Evolutionary conservation across 148 eudicot species (phyloP).

Genomic region (Rhododendron ferrugineum): DNA sequence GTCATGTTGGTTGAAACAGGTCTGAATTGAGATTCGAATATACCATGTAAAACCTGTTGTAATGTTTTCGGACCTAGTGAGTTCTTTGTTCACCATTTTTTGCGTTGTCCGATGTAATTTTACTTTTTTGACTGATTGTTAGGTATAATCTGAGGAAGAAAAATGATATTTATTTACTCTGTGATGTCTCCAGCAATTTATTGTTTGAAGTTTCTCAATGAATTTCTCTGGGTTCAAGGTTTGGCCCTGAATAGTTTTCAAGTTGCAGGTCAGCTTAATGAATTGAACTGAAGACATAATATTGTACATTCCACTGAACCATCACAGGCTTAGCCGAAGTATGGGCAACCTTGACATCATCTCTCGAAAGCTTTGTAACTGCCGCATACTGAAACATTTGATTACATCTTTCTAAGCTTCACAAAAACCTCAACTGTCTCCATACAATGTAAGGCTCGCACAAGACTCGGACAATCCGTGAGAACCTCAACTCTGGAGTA

Average conservation of each 20-base stretch:
- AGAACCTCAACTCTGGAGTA: no score
- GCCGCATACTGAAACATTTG: no score
- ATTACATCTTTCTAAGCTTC: no score
- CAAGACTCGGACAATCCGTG: no score
- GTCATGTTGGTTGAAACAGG: background rate
- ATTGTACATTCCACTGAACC: no score
- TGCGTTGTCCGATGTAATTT: slow-evolving; percentile 8
- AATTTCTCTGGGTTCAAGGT: background rate
- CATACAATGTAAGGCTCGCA: no score
- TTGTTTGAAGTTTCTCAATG: background rate
- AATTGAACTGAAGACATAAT: background rate
- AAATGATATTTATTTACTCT: slow-evolving; percentile 2
- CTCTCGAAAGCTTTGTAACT: no score
- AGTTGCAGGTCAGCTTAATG: background rate
- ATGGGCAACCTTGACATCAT: no score
- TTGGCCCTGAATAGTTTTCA: background rate
- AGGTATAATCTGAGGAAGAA: background rate
- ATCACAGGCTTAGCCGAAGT: no score
- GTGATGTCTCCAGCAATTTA: background rate
- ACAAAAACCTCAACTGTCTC: no score
- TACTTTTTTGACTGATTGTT: background rate
- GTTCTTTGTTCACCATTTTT: background rate
- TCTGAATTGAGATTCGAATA: slow-evolving; percentile 7
- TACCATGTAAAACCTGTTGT: background rate
- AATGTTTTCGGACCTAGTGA: background rate